Conservation (phyloP, 495 filamentous ascomycete species). For the Halenospora varia region DNA sequence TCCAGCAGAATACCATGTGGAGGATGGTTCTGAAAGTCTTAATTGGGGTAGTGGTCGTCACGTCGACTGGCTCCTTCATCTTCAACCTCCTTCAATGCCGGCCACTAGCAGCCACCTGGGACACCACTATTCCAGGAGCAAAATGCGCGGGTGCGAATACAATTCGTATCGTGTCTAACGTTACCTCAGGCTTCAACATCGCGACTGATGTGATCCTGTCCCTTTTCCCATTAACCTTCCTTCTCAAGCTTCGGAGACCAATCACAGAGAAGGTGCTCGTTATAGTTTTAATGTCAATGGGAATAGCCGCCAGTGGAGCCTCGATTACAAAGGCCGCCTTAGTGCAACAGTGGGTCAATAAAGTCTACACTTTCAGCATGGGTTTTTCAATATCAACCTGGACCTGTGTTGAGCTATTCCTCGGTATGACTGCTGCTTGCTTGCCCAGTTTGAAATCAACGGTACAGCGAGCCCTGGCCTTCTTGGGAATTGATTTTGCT, state of each 20-base stretch:
- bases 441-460: conserved; percentile 6
- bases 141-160: conserved; percentile 18
- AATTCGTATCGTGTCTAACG: conserved; percentile 21
- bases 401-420: conserved; percentile 6
- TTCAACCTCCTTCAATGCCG: conserved; percentile 28
- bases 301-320: conserved; percentile 25
- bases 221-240: conserved; percentile 31
- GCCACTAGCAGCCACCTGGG: conserved; percentile 28
- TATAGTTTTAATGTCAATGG: conserved; percentile 30
- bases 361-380: background rate
- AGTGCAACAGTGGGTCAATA: background rate
- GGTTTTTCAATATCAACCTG: conserved; percentile 3
- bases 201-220: conserved; percentile 30
- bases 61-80: conserved; percentile 19
- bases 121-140: conserved; percentile 14
- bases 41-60: conserved; percentile 23
- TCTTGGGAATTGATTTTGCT: background rate
- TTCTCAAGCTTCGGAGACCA: conserved; percentile 27
- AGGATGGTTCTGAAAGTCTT: conserved; percentile 21
- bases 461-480: background rate
- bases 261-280: conserved; percentile 29
- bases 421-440: conserved; percentile 7
- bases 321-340: conserved; percentile 26
- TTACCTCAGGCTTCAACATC: conserved; percentile 24
- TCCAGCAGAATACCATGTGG: conserved; percentile 24